Evolutionary conservation across 1,139 yeast species (phyloP), one percentile per base, ranked within the genome.

Genomic region (Lodderomyces beijingensis): DNA sequence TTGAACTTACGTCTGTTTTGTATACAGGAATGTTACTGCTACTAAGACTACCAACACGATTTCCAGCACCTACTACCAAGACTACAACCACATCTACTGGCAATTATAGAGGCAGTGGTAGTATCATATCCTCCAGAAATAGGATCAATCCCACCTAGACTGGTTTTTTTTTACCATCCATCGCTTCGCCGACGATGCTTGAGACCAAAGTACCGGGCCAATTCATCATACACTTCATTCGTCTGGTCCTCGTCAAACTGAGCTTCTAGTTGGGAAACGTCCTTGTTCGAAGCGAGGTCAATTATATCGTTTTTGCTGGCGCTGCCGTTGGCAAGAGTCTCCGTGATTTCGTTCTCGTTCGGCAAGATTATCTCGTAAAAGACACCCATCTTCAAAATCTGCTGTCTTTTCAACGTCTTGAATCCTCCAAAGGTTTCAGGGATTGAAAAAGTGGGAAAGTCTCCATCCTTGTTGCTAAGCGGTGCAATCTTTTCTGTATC

Each of bases 181-280:
- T 66, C 66, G 12, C 62, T 53, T 25, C 70, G 68, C 49, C 77
- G 70, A 58, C 87, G 70, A 35, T 57, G 54, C 18, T 64, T 58
- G 24, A 84, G 54, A 3, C 95, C 95, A 30, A 84, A 53, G 52
- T 71, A 84, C 41, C 87, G 65, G 0, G 93, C 77, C 30, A 86
- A 62, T 24, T 75, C 79, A 46, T 79, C 78, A 46, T 65, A 79
- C 24, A 82, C 63, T 13, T 63, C 74, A 33, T 67, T 66, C 19
- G 75, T 39, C 29, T 64, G 61, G n/a, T 53, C 55, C 4, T 52
- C 50, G 4, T 51, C 32, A 24, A 53, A 53, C 1, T 43, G 41
- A 56, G 73, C 43, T 56, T 72, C 43, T 9, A 34, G 17, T 11
- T 34, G 18, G 56, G 62, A 31, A 65, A 70, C 65, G 30, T 62